phyloP scores from a whole-genome alignment of 2,329 filamentous ascomycete genomes.

The Cladobotryum protrusum region DNA sequence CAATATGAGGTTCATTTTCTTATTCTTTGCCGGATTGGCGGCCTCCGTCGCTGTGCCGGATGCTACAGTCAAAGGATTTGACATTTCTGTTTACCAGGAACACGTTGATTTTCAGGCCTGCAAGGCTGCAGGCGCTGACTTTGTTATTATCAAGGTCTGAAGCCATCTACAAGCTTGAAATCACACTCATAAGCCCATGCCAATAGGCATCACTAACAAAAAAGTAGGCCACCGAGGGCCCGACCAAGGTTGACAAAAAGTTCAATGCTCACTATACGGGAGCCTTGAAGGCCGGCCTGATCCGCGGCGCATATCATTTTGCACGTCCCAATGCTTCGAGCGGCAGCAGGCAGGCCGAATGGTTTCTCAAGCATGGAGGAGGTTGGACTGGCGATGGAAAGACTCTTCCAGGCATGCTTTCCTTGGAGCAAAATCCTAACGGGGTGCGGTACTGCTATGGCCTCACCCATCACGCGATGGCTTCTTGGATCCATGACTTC shows the following conservation, averaged over 20 bases:
- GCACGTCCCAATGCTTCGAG: constrained; percentile 39
- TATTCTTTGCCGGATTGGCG: neutral
- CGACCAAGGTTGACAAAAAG: constrained; percentile 35
- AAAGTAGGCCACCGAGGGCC: constrained; percentile 48
- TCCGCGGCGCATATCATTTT: constrained; percentile 53
- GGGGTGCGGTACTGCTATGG: constrained; percentile 37
- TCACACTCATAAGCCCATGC: too few relatives aligned
- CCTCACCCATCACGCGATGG: constrained; percentile 39
- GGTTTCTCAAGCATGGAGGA: constrained; percentile 47
- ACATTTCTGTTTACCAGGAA: constrained; percentile 36
- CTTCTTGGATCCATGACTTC: constrained; percentile 48
- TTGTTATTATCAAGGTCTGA: constrained; percentile 39
- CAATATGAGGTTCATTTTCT: constrained; percentile 1
- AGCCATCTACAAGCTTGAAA: too few relatives aligned
- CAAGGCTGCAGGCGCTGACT: constrained; percentile 33
- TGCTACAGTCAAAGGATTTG: constrained; percentile 32
- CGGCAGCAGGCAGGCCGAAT: constrained; percentile 43
- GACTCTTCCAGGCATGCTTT: constrained; percentile 52
- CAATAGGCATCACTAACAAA: neutral
- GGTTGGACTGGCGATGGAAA: constrained; percentile 48
- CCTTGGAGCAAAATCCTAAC: constrained; percentile 40
- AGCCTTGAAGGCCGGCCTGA: constrained; percentile 44
- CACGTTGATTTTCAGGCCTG: constrained; percentile 32
- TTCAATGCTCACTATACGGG: constrained; percentile 45
- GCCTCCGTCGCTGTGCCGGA: constrained; percentile 9